A percentile compares a stretch with the other conserved stretches of the same genome.
These are phyloP conservation scores for Aspergillus sp. DNA, from an alignment of 2,329 filamentous ascomycete genomes.

Conservation along the genomic window DNA sequence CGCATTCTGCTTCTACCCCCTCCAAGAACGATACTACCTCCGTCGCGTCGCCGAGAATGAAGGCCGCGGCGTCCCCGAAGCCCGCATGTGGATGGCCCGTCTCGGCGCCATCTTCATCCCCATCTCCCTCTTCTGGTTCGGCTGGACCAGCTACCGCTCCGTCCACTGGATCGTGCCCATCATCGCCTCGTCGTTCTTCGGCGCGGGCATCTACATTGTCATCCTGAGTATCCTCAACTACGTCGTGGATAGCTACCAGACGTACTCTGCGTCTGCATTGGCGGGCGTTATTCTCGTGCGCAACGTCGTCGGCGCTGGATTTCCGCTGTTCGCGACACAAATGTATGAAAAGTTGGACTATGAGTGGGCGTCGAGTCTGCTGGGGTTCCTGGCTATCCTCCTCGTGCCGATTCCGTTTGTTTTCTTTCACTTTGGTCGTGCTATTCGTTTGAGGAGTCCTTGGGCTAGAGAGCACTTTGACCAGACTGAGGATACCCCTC, in stretches of 20 bases:
- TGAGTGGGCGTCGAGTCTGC: conserved; percentile 33
- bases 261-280: conserved; percentile 66
- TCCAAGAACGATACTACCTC: conserved; percentile 38
- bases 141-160: conserved; percentile 59
- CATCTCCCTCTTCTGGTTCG: conserved; percentile 65
- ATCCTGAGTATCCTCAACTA: conserved; percentile 73
- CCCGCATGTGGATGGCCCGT: conserved; percentile 61
- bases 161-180: conserved; percentile 64
- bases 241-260: conserved; percentile 68
- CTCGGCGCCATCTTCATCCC: conserved; percentile 57
- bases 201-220: conserved; percentile 66
- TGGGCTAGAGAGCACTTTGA: conserved; percentile 26
- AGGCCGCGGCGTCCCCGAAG: conserved; percentile 55
- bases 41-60: conserved; percentile 40
- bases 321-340: conserved; percentile 29
- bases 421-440: conserved; percentile 31
- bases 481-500: conserved; percentile 19
- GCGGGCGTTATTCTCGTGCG: conserved; percentile 72
- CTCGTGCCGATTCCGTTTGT: conserved; percentile 36
- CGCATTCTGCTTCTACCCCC: conserved; percentile 52
- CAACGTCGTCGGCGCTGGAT: conserved; percentile 49
- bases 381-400: conserved; percentile 33
- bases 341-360: conserved; percentile 33
- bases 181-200: conserved; percentile 60
- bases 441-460: conserved; percentile 23